Conservation (phyloP, 208 protist species). For the Crithidia fasciculata region DNA sequence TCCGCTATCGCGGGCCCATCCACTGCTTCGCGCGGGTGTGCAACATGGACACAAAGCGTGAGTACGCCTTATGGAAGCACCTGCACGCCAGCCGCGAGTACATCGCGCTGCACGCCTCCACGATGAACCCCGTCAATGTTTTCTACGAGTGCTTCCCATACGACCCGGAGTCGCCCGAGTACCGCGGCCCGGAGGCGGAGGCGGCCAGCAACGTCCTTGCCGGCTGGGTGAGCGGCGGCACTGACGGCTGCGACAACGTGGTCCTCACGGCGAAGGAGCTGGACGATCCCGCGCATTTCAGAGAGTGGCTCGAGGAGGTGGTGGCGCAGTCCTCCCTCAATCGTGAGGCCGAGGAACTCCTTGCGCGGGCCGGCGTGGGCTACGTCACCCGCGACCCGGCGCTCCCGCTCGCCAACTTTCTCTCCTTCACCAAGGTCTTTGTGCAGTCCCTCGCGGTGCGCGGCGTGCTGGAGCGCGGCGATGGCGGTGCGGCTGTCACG, state of each 20-base stretch:
- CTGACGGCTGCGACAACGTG: constrained; percentile 59
- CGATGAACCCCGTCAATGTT: constrained; percentile 76
- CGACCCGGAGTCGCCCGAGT: constrained; percentile 23
- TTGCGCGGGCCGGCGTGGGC: constrained; percentile 61
- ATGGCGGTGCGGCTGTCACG: constrained; percentile 6
- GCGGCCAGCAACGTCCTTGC: constrained; percentile 19
- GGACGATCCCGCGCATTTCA: constrained; percentile 44
- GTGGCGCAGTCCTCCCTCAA: constrained; percentile 80
- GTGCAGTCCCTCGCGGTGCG: constrained; percentile 57
- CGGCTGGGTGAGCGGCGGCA: constrained; percentile 64
- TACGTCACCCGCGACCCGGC: constrained; percentile 74
- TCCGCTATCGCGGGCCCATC: constrained; percentile 75
- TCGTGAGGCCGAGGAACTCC: constrained; percentile 46
- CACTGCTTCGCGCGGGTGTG: constrained; percentile 73
- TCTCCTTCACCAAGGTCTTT: constrained; percentile 82
- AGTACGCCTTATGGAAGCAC: constrained; percentile 67
- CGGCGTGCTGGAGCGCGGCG: constrained; percentile 34
- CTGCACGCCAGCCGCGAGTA: constrained; percentile 67
- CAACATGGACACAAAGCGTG: constrained; percentile 62
- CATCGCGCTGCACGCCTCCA: constrained; percentile 54
- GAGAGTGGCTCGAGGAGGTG: constrained; percentile 78
- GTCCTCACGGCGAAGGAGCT: constrained; percentile 59
- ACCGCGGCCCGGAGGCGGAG: neutral
- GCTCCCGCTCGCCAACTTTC: constrained; percentile 73
- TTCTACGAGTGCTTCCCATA: constrained; percentile 81